phyloP scores from a whole-genome alignment of 257 asterid genomes.

The Penstemon davidsonii region DNA sequence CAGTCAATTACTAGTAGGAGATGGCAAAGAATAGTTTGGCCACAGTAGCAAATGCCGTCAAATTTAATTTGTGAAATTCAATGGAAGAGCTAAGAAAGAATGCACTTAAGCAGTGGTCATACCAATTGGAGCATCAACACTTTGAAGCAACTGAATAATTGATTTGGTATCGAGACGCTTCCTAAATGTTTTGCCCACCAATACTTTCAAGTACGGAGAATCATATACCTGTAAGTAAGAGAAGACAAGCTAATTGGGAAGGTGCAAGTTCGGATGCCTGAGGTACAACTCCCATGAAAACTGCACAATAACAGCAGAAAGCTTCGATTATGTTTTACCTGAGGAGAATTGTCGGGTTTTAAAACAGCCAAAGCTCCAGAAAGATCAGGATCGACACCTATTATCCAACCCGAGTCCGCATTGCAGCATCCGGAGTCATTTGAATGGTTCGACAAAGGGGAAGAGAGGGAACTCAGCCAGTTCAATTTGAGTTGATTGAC shows the following conservation, averaged over 20 bases:
- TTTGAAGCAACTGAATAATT: constrained; percentile 68
- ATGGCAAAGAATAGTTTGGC: neutral
- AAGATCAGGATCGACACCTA: constrained; percentile 77
- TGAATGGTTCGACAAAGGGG: constrained; percentile 41
- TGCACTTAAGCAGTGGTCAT: constrained; percentile 24
- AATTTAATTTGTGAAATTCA: neutral
- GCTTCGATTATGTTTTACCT: constrained; percentile 31
- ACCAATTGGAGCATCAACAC: constrained; percentile 76
- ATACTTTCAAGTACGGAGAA: constrained; percentile 66
- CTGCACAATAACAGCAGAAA: constrained; percentile 3
- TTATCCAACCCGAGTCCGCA: constrained; percentile 56
- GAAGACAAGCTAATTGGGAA: neutral
- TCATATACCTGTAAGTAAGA: constrained; percentile 58
- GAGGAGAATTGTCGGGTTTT: constrained; percentile 59
- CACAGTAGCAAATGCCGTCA: constrained; percentile 6
- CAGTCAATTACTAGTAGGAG: neutral
- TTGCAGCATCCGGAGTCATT: constrained; percentile 26
- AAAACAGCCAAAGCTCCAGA: constrained; percentile 78
- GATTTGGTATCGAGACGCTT: constrained; percentile 74
- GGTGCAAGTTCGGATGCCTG: constrained; percentile 15
- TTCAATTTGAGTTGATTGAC: constrained; percentile 50
- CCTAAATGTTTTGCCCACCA: constrained; percentile 61
- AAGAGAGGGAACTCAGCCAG: constrained; percentile 66
- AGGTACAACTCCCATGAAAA: constrained; percentile 5
- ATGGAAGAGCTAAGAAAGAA: constrained; percentile 12